Conservation (phyloP, 129 eudicot genomes). For the Kitagawia praeruptora region DNA sequence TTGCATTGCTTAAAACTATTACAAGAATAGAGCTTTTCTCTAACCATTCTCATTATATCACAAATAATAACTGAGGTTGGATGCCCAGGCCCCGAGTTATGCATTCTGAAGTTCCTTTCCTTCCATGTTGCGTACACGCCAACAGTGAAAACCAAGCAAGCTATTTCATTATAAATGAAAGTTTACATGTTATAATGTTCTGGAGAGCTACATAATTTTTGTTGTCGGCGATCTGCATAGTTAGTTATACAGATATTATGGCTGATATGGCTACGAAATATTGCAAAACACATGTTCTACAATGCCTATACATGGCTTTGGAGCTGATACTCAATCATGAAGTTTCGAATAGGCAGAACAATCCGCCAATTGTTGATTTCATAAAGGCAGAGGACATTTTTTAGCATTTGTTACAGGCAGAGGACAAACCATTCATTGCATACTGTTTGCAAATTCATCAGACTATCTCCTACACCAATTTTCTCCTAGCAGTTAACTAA, state of each 20-base stretch:
- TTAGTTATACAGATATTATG: not conserved
- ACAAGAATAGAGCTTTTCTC: too few species aligned
- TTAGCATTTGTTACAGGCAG: not conserved
- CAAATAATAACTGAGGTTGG: too few species aligned
- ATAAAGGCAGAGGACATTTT: not conserved
- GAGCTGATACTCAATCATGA: not conserved
- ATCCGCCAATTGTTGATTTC: not conserved
- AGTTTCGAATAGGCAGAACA: not conserved
- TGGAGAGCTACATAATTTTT: too few species aligned
- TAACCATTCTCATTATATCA: too few species aligned
- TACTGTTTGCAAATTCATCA: not conserved
- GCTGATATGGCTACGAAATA: not conserved
- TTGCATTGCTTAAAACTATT: too few species aligned
- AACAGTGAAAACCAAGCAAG: too few species aligned
- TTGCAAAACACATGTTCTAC: not conserved
- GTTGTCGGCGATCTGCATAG: too few species aligned
- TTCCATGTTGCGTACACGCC: too few species aligned
- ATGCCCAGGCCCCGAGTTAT: too few species aligned
- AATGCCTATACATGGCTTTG: not conserved
- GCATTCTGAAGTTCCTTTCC: too few species aligned
- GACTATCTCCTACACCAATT: not conserved
- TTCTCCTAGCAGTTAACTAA: not conserved
- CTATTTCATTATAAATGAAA: too few species aligned
- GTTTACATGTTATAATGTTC: too few species aligned
- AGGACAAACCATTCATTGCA: not conserved